Conservation (phyloP, 768 basidiomycete genomes). For the Amanita pseudoporphyria region DNA sequence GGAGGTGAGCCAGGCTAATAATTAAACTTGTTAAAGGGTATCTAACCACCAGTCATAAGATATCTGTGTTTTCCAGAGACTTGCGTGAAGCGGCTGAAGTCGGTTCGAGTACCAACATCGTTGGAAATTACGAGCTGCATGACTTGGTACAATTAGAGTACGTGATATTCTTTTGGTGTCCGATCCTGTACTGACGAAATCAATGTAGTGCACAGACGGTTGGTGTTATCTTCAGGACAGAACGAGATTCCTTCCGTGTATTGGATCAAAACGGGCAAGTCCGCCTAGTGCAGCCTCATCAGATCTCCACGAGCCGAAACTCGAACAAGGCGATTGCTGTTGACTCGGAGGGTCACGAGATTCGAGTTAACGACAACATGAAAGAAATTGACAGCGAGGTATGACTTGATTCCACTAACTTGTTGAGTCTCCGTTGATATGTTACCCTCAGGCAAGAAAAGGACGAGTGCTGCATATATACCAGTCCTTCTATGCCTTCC, state of each 20-base stretch:
- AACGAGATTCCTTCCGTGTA: slow-evolving; percentile 91
- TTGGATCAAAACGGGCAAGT: slow-evolving; percentile 91
- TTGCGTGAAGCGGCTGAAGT: slow-evolving; percentile 96
- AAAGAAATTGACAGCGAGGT: slow-evolving; percentile 90
- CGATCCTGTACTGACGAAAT: slow-evolving; percentile 8
- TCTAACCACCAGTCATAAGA: slow-evolving; percentile 33
- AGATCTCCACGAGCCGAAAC: slow-evolving; percentile 87
- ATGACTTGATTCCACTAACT: slow-evolving; percentile 15
- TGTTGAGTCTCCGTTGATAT: slow-evolving; percentile 6
- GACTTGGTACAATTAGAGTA: slow-evolving; percentile 96
- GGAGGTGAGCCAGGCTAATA: slow-evolving; percentile 46
- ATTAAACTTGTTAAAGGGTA: neutral
- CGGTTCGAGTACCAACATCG: slow-evolving; percentile 81
- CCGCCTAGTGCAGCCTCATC: slow-evolving; percentile 84
- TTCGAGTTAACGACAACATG: slow-evolving; percentile 83
- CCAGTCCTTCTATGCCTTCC: slow-evolving; percentile 88
- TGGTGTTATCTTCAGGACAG: slow-evolving; percentile 96
- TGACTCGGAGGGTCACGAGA: slow-evolving; percentile 81
- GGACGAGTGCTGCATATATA: slow-evolving; percentile 90
- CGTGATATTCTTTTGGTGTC: slow-evolving; percentile 20
- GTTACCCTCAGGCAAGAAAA: slow-evolving; percentile 52
- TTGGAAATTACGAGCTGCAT: slow-evolving; percentile 92
- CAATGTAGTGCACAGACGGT: slow-evolving; percentile 72
- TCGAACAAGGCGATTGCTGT: slow-evolving; percentile 78
- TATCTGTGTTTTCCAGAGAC: slow-evolving; percentile 96